phyloP scores from a whole-genome alignment of 2,329 filamentous ascomycete species.

The Diaporthe aspalathi region DNA sequence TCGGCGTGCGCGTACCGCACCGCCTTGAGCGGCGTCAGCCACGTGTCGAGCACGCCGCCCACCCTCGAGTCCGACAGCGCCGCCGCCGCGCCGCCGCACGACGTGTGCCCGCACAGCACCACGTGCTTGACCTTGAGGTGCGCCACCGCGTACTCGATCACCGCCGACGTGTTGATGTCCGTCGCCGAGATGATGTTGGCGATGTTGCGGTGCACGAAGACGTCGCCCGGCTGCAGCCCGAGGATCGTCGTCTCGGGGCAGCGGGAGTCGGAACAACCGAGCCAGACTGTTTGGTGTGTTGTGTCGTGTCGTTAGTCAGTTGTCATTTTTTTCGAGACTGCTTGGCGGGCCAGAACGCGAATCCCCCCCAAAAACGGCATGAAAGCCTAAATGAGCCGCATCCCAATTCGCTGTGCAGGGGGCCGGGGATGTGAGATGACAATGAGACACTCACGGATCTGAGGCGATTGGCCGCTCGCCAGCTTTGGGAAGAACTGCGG shows the following conservation, averaged over 20 bases:
- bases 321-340: slow-evolving; percentile 16
- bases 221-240: slow-evolving; percentile 81
- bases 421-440: not conserved
- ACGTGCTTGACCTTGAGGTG: slow-evolving; percentile 79
- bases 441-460: slow-evolving; percentile 62
- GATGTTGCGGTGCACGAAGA: slow-evolving; percentile 92
- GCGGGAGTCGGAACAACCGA: slow-evolving; percentile 88
- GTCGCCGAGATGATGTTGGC: slow-evolving; percentile 82
- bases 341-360: slow-evolving; percentile 12
- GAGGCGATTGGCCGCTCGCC: slow-evolving; percentile 73
- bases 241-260: slow-evolving; percentile 86
- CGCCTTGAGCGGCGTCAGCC: slow-evolving; percentile 63
- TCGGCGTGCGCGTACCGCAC: slow-evolving; percentile 59
- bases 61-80: slow-evolving; percentile 61
- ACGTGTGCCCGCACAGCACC: slow-evolving; percentile 76
- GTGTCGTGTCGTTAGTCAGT: slow-evolving; percentile 7
- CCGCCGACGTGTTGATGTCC: slow-evolving; percentile 79
- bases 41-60: slow-evolving; percentile 66
- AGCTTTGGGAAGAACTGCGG: slow-evolving; percentile 78
- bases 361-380: not conserved
- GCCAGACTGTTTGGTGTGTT: slow-evolving; percentile 80
- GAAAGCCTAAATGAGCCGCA: slow-evolving; percentile 25
- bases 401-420: slow-evolving; percentile 8
- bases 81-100: slow-evolving; percentile 74
- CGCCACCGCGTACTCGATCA: slow-evolving; percentile 83